Base-by-base conservation (phyloP, 176 grass and related monocot species). In the Elaeis guineensis region DNA sequence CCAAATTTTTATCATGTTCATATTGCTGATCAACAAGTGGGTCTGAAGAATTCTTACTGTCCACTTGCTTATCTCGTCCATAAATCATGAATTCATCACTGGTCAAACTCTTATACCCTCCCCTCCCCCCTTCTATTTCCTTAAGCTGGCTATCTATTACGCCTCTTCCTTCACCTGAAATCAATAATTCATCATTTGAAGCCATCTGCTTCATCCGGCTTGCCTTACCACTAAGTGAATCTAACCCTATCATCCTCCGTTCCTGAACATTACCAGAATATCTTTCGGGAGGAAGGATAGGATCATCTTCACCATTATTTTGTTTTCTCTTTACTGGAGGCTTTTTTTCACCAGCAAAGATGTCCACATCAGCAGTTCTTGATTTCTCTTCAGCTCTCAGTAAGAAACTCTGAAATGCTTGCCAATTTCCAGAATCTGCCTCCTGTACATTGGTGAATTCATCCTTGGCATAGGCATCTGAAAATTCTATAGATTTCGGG, bases 361-460 rank as follows among this genome's bases (percentile, higher is more conserved):
- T 49, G 23, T 92, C 85, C 52, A 17, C 51, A 16, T 93, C 88
- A 71, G 50, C 77, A 55, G 66, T 57, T 59, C 55, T 85, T 61
- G 79, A 69, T 50, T 89, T 92, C 35, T 98, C 94, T 80, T 98
- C 94, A 52, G 82, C 77, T 73, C 73, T 85, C 29, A 98, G 21
- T 39, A 98, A 80, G 69, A 93, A 92, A 73, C 63, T 89, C 75
- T 98, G 94, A 71, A 98, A 98, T 19, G 88, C 64, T 57, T 72
- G 83, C 94, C 94, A 98, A 54, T 98, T 92, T 65, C 94, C 94
- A 54, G 83, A 86, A 30, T 83, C 85, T 58, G 49, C 71, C 49
- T 81, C 68, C 55, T 83, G 76, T 20, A 58, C 76, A 66, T 61
- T 69, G 59, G 70, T 77, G 21, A 32, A 19, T 71, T 69, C 75